Conservation (phyloP, 2,329 filamentous ascomycete genomes). For the Reticulascus tulasneorum region DNA sequence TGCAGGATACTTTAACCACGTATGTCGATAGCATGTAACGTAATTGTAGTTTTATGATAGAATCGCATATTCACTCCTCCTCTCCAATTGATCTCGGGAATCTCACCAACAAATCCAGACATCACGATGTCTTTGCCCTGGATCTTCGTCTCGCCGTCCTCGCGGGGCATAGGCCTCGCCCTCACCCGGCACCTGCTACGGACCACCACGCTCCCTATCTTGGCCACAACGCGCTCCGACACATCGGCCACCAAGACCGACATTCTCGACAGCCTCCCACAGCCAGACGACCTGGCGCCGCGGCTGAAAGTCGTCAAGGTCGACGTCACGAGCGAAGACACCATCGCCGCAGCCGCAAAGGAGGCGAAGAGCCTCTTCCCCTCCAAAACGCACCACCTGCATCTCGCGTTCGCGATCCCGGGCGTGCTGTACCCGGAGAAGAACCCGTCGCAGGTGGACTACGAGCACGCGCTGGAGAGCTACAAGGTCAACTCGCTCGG, state of each 20-base stretch:
- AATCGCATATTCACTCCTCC: neutral
- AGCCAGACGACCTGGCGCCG: slow-evolving; percentile 17
- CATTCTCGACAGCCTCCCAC: slow-evolving; percentile 25
- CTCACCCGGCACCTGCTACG: slow-evolving; percentile 45
- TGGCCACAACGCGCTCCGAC: slow-evolving; percentile 39
- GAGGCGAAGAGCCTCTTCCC: slow-evolving; percentile 51
- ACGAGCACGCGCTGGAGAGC: slow-evolving; percentile 59
- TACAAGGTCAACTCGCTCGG: slow-evolving; percentile 71
- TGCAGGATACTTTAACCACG: no score
- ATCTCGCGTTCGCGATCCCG: slow-evolving; percentile 65
- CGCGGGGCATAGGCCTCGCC: slow-evolving; percentile 44
- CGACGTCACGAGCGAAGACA: slow-evolving; percentile 57
- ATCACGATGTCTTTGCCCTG: slow-evolving; percentile 41
- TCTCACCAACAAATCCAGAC: neutral
- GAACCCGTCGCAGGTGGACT: slow-evolving; percentile 60
- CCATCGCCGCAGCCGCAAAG: slow-evolving; percentile 53
- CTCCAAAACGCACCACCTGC: slow-evolving; percentile 51
- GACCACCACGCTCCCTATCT: slow-evolving; percentile 43
- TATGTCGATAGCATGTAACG: no score
- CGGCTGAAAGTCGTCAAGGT: slow-evolving; percentile 36
- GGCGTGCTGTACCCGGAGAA: slow-evolving; percentile 73
- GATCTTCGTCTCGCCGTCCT: slow-evolving; percentile 45
- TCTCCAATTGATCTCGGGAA: no score
- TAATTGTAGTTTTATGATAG: neutral
- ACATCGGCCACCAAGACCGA: slow-evolving; percentile 28